Evolutionary conservation across 768 basidiomycete species (phyloP), one percentile per base, ranked within the genome.

Genomic region (Pholiota molesta): DNA sequence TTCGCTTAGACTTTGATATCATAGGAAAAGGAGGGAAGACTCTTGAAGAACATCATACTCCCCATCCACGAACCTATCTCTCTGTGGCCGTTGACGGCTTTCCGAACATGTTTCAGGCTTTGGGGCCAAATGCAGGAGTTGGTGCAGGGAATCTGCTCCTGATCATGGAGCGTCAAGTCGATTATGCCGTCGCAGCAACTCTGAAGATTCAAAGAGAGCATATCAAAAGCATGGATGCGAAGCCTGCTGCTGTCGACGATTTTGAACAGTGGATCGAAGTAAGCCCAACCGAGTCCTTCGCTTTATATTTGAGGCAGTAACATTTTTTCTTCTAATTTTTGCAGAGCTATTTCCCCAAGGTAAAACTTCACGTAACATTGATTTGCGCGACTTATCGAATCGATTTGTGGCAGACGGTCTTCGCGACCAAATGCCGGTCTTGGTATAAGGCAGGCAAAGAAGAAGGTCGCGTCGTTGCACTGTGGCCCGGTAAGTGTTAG

Each of bases 381-480:
- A 42, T 28, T 35, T 42, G 16, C 52, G 3, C 28, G 16, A 11
- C 54, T n/a, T n/a, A 40, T 39, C 39, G 31, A 5, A 19, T 61
- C 61, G 39, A 59, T 33, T 4, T 26, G 11, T n/a, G 17, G 17
- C 57, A 86, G 83, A 87, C 85, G 4, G 85, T 88, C 2, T 88
- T 83, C 68, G 78, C 81, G 39, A 78, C 81, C 52, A 82, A 82
- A 63, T 88, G 86, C 65, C 74, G 80, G 14, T 85, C 85, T 33
- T 90, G 88, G 87, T 89, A 88, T 68, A 88, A 88, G 68, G 76
- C 73, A 44, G 86, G 86, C 5, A 83, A 81, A 63, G 81, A 82
- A 63, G 83, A 85, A 70, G 86, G 87, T 1, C 79, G 83, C 1
- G 74, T 88, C 8, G 79, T 81, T 23, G 85, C 78, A 0, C 74